phyloP scores from a whole-genome alignment of 2,329 filamentous ascomycete genomes.

The Aspergillus aculeatus region DNA sequence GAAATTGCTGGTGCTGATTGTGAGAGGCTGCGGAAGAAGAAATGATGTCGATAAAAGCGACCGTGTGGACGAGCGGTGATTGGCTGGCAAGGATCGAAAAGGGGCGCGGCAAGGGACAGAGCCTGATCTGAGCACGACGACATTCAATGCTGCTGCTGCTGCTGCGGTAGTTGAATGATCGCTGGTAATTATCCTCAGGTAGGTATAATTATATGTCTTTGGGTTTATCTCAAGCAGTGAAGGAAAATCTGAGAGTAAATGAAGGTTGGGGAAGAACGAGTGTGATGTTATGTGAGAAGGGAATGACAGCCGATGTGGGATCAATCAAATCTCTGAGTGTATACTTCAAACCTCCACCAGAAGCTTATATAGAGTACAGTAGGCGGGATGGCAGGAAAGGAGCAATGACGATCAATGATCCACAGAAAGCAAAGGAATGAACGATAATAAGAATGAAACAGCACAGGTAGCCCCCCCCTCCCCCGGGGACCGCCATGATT shows the following conservation, averaged over 20 bases:
- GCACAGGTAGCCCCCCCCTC: neutral
- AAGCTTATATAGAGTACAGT: neutral
- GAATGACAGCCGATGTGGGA: neutral
- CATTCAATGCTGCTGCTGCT: slow-evolving; percentile 12
- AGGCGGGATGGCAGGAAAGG: neutral
- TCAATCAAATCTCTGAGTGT: neutral
- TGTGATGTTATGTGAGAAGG: neutral
- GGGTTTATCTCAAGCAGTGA: too few species aligned
- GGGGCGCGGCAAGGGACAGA: slow-evolving; percentile 23
- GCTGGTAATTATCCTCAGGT: neutral
- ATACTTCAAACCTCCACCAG: neutral
- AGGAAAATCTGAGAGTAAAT: neutral
- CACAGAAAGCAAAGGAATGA: neutral
- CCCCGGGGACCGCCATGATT: neutral
- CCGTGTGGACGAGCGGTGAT: slow-evolving; percentile 17
- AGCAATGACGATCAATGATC: neutral
- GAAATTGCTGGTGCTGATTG: neutral
- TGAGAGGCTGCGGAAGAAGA: neutral
- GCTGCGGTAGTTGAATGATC: neutral
- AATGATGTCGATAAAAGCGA: slow-evolving; percentile 9
- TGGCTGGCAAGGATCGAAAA: slow-evolving; percentile 24
- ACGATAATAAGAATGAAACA: neutral
- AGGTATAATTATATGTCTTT: neutral
- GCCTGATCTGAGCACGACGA: slow-evolving; percentile 22
- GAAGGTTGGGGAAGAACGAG: neutral